Conservation (phyloP, 306 rosid species). For the Inga leiocalycina region DNA sequence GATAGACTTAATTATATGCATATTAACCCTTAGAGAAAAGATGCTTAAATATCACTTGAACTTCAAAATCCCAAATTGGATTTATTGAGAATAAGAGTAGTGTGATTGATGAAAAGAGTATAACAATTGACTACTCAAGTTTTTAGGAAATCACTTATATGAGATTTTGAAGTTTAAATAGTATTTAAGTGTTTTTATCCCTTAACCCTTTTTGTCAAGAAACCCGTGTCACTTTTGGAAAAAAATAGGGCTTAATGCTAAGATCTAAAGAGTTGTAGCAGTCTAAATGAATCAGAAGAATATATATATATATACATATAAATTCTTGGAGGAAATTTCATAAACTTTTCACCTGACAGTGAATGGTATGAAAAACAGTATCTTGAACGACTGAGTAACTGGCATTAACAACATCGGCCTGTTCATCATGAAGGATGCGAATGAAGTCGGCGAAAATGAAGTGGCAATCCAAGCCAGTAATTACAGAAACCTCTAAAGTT, state of each 20-base stretch:
- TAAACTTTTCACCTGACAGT: conserved; percentile 41
- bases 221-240: background rate
- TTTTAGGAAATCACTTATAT: too few relatives aligned
- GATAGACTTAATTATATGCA: background rate
- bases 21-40: too few relatives aligned
- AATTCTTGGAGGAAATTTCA: background rate
- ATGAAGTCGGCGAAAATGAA: conserved; percentile 50
- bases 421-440: conserved; percentile 55
- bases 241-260: background rate
- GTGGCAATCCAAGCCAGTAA: conserved; percentile 55
- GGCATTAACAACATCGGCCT: conserved; percentile 57
- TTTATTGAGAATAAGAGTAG: too few relatives aligned
- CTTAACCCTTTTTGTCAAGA: background rate
- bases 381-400: conserved; percentile 47
- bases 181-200: too few relatives aligned
- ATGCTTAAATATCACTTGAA: too few relatives aligned
- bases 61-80: too few relatives aligned
- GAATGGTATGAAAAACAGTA: conserved; percentile 51
- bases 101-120: too few relatives aligned
- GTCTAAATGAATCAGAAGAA: background rate
- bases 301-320: background rate
- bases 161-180: too few relatives aligned
- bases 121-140: too few relatives aligned
- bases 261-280: background rate
- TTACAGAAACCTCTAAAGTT: conserved; percentile 44